phyloP scores from a whole-genome alignment of 1,284 basidiomycete genomes.

The Singerocomus inundabilis region DNA sequence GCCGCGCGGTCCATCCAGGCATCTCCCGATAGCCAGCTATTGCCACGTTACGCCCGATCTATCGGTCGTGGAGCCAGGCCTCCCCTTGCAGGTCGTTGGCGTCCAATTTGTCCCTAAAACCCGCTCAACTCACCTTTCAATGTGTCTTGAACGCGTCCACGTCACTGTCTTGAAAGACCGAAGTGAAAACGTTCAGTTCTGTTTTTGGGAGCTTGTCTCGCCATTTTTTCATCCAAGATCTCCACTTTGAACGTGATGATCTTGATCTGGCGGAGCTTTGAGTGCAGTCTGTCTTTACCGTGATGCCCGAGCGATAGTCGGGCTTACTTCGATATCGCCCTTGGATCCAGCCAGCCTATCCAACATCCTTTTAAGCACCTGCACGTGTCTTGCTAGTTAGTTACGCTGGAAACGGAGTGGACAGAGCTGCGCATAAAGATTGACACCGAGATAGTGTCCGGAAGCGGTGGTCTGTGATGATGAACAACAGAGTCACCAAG shows the following conservation, averaged over 20 bases:
- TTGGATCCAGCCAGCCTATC: background rate
- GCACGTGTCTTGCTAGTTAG: background rate
- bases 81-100: background rate
- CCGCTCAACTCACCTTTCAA: background rate
- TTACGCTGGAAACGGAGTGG: constrained; percentile 4
- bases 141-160: background rate
- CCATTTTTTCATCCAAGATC: background rate
- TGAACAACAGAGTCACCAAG: constrained; percentile 3
- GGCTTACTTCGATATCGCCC: background rate
- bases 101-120: background rate
- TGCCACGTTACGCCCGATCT: background rate
- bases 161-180: too few species aligned
- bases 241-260: constrained; percentile 3
- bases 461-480: background rate
- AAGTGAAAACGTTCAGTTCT: background rate
- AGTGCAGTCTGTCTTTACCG: constrained; percentile 1
- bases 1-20: background rate
- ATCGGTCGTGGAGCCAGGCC: background rate
- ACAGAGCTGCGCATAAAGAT: constrained; percentile 13
- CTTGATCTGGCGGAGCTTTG: constrained; percentile 4
- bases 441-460: constrained; percentile 17
- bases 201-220: background rate
- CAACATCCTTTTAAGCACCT: background rate
- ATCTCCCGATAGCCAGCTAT: background rate
- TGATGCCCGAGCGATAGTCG: constrained; percentile 3